Conservation (phyloP, 352 stramenopile genomes). For the Pythium plurisporium region DNA sequence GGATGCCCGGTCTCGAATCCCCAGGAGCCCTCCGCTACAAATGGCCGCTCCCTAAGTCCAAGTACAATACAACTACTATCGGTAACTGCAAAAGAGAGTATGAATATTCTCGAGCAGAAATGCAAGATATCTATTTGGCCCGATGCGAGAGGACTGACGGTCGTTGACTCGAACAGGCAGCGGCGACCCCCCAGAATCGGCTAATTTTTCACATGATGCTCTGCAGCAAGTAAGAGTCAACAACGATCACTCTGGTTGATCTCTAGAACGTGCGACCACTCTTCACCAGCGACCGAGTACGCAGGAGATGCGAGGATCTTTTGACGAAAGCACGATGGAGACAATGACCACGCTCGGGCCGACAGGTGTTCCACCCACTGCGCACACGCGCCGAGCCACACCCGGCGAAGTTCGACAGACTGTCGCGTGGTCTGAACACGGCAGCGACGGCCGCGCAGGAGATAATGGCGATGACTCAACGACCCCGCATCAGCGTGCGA, state of each 20-base stretch:
- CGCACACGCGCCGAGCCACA: conserved; percentile 2
- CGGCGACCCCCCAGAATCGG: background rate
- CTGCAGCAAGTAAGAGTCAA: background rate
- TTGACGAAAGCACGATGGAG: conserved; percentile 21
- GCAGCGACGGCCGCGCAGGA: background rate
- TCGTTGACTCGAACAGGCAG: background rate
- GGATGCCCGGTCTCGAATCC: background rate
- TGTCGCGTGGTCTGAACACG: conserved; percentile 23
- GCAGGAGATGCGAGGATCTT: conserved; percentile 8
- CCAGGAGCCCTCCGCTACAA: background rate
- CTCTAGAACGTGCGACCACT: too few species aligned
- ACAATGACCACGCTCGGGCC: conserved; percentile 19
- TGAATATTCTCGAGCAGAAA: background rate
- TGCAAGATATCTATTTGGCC: background rate
- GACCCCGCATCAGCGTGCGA: background rate
- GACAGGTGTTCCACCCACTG: background rate
- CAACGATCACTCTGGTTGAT: too few species aligned
- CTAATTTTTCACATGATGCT: background rate
- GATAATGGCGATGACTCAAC: background rate
- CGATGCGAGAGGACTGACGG: background rate
- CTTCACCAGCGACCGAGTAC: too few species aligned
- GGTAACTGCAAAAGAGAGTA: conserved; percentile 22
- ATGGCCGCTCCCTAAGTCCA: conserved; percentile 3
- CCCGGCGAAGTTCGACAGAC: conserved; percentile 6
- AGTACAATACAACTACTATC: conserved; percentile 20